Base-by-base conservation (phyloP, 2,329 filamentous ascomycete species). In the Colletotrichum sp. region DNA sequence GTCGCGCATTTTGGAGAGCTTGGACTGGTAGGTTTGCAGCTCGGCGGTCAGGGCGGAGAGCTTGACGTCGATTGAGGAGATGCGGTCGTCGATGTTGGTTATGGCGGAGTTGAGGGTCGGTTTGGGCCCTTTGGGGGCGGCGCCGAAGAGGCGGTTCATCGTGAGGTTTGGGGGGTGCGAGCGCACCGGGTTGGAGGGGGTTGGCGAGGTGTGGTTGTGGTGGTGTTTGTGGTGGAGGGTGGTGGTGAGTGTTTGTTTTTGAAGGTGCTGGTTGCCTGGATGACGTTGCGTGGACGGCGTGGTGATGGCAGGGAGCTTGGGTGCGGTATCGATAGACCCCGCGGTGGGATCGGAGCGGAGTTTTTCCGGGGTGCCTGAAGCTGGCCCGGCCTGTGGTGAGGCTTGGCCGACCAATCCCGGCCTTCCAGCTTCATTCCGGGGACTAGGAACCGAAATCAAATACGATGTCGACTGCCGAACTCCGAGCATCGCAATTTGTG, bases 111-210 rank as follows among this genome's bases (percentile, higher is more conserved):
- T 92, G 79, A 98, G 94, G 66, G 94, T 96, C 66, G 97, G 95
- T 87, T 98, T 98, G 70, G 97, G 96, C 77, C 93, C 93, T 78
- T 94, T 93, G 86, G 91, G 94, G 87, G 96, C 97, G 80, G 94
- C 91, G 83, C 97, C 97, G 85, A 99, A 99, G 80, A 99, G 91
- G 81, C 97, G 95, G 85, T 99, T 98, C 97, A 99, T 98, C 62
- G 25, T 28, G 65, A 12, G 30, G 66, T 39, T 66, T 22, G 22
- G 36, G 5, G 12, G 7, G 22, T 12, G 18, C 27, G 9, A n/a
- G 36, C 16, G 27, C 15, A 30, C 22, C 5, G n/a, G 9, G 22
- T 10, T 28, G 3, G 28, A n/a, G 28, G 3, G 12, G 1, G 56
- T 9, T 61, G 5, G 6, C 32, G 32, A 34, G 13, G 34, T 16